phyloP scores from a whole-genome alignment of 805 yeast species.

The Candida khao-thaluensis region DNA sequence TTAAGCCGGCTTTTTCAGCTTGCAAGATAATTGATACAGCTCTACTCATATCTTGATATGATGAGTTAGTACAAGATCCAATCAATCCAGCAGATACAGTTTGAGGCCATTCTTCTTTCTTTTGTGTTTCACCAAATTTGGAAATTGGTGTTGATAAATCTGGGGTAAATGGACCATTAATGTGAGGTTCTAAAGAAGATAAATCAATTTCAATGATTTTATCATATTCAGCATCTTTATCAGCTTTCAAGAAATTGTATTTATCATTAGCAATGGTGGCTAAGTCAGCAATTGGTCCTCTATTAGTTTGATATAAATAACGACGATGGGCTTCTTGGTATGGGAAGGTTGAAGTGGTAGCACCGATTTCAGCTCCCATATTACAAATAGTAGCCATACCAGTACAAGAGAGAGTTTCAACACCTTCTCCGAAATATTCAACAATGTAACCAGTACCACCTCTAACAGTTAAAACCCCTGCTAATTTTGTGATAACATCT shows the following conservation, averaged over 20 bases:
- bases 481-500: constrained; percentile 90
- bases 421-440: constrained; percentile 97
- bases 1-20: constrained; percentile 82
- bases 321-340: constrained; percentile 77
- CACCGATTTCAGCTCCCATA: constrained; percentile 99
- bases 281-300: constrained; percentile 78
- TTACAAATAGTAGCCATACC: constrained; percentile 99
- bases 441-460: constrained; percentile 98
- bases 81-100: constrained; percentile 89
- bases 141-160: constrained; percentile 94
- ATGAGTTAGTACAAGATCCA: constrained; percentile 98
- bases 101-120: constrained; percentile 80
- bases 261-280: constrained; percentile 63
- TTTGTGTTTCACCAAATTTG: constrained; percentile 68
- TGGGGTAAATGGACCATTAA: constrained; percentile 98
- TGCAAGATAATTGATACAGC: constrained; percentile 88
- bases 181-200: constrained; percentile 84
- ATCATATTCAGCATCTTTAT: constrained; percentile 87
- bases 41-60: constrained; percentile 97
- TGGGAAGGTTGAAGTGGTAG: constrained; percentile 97
- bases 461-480: constrained; percentile 90
- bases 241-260: constrained; percentile 72
- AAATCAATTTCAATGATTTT: constrained; percentile 88
- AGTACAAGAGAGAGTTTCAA: constrained; percentile 82
- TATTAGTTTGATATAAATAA: constrained; percentile 79